A percentile compares a stretch with the other conserved stretches of the same genome.
These are phyloP conservation scores for Mediolabrus comicus DNA, from an alignment of 108 stramenopile species.

Conservation along the genomic window DNA sequence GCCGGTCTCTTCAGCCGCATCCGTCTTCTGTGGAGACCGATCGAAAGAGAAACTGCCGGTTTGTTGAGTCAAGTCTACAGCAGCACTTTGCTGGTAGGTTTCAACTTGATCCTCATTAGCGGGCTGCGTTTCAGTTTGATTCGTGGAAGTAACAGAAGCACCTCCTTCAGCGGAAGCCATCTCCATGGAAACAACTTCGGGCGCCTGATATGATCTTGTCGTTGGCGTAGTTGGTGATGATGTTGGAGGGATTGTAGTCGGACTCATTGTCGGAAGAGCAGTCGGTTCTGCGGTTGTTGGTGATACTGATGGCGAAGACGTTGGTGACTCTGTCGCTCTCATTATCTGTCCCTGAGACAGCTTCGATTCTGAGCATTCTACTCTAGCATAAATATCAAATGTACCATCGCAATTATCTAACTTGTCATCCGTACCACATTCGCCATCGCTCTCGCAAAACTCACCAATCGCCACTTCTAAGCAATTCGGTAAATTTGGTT, in stretches of 20 bases:
- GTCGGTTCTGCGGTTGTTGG: not conserved
- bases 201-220: not conserved
- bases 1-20: not conserved
- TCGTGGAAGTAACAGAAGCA: too few relatives aligned
- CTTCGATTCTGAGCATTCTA: slow-evolving; percentile 23
- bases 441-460: slow-evolving; percentile 38
- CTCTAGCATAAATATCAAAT: slow-evolving; percentile 38
- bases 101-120: too few relatives aligned
- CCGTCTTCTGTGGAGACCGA: not conserved
- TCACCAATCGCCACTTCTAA: slow-evolving; percentile 30
- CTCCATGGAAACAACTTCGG: not conserved
- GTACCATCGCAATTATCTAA: slow-evolving; percentile 41
- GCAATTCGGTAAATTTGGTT: slow-evolving; percentile 30
- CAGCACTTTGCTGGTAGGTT: not conserved
- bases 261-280: not conserved
- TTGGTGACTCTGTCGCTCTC: not conserved
- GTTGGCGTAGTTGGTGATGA: not conserved
- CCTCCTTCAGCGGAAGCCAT: not conserved
- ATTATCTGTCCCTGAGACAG: slow-evolving; percentile 38
- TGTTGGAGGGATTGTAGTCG: not conserved
- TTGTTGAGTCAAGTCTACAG: not conserved
- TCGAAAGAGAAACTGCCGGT: not conserved
- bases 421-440: slow-evolving; percentile 39
- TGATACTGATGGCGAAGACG: not conserved
- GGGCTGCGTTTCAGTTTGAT: too few relatives aligned